Evolutionary conservation across 1,139 yeast species (phyloP).

Genomic region (Kodamaea arcana): DNA sequence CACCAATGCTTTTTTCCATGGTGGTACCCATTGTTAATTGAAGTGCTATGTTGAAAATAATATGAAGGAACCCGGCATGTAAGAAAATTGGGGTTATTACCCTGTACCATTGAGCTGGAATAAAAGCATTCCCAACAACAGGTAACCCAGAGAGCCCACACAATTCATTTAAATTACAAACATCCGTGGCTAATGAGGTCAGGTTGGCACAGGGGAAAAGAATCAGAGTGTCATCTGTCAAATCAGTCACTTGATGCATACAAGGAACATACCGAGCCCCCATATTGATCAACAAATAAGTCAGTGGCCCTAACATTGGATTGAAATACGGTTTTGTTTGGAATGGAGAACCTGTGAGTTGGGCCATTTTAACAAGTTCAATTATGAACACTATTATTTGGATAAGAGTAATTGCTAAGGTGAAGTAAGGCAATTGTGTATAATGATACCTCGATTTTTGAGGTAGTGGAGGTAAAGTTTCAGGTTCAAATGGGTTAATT

Average conservation of each 20-base stretch:
- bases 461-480: not conserved
- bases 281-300: conserved; percentile 61
- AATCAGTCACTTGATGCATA: conserved; percentile 51
- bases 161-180: conserved; percentile 53
- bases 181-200: conserved; percentile 50
- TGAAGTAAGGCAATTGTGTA: conserved; percentile 45
- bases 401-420: conserved; percentile 43
- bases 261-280: conserved; percentile 75
- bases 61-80: conserved; percentile 74
- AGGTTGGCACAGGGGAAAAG: conserved; percentile 71
- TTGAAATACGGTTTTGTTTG: conserved; percentile 71
- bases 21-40: conserved; percentile 62
- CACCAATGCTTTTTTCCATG: conserved; percentile 59
- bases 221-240: conserved; percentile 48
- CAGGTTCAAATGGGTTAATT: conserved; percentile 4
- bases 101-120: conserved; percentile 69
- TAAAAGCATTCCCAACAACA: conserved; percentile 21
- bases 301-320: conserved; percentile 81
- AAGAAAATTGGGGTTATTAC: conserved; percentile 67
- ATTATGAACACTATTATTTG: conserved; percentile 63
- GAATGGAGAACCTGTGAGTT: conserved; percentile 61
- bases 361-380: conserved; percentile 59
- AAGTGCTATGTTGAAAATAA: conserved; percentile 57
- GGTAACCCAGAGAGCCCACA: conserved; percentile 60
- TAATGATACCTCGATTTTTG: conserved; percentile 36